Evolutionary conservation across 257 asterid genomes (phyloP).

Genomic region (Forsythia suspensa): DNA sequence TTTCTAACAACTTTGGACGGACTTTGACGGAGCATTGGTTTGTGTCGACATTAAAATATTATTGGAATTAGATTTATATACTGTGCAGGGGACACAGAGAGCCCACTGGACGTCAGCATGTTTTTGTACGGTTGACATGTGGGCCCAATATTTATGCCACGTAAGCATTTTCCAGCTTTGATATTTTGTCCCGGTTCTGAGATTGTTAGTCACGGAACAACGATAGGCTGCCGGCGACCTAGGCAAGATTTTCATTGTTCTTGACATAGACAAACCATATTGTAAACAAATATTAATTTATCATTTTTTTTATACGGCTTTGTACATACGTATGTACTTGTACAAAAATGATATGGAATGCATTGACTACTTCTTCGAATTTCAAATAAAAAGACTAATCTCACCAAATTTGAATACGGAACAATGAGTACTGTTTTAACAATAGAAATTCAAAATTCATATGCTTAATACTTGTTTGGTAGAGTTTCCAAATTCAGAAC

Average conservation of each 20-base stretch:
- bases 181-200: constrained; percentile 18
- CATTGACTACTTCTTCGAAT: too few relatives aligned
- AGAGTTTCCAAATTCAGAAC: too few relatives aligned
- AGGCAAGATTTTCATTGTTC: constrained; percentile 12
- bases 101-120: constrained; percentile 29
- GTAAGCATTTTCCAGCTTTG: constrained; percentile 23
- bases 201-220: constrained; percentile 36
- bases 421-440: too few relatives aligned
- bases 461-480: too few relatives aligned
- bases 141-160: constrained; percentile 31
- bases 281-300: too few relatives aligned
- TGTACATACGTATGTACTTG: too few relatives aligned
- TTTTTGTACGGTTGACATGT: not conserved
- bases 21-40: not conserved
- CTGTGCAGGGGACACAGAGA: constrained; percentile 15
- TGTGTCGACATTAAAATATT: constrained; percentile 15
- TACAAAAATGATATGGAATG: too few relatives aligned
- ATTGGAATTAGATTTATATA: constrained; percentile 16
- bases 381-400: too few relatives aligned
- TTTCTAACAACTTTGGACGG: constrained; percentile 15
- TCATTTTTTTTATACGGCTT: not conserved
- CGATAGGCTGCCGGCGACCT: constrained; percentile 32
- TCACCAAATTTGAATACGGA: too few relatives aligned
- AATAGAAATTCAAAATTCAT: too few relatives aligned
- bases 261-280: not conserved